Conservation (phyloP, 2,329 filamentous ascomycete genomes). For the Westerdykella ornata region DNA sequence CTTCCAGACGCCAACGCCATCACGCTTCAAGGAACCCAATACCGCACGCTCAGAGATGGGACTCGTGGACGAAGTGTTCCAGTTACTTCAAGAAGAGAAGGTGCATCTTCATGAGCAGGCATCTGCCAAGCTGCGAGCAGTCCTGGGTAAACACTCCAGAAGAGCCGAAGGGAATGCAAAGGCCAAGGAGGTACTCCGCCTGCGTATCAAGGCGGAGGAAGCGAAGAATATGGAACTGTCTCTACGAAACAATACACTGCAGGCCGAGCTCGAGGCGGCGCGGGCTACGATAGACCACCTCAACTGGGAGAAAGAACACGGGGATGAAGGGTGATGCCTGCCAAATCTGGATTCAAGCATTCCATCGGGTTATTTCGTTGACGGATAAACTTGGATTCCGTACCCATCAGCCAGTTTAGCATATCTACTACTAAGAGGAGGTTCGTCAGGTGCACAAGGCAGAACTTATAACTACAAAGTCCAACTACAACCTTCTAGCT, state of each 20-base stretch:
- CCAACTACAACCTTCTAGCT: no score
- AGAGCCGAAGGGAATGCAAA: slow-evolving; percentile 55
- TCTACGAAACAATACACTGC: slow-evolving; percentile 54
- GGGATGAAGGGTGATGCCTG: slow-evolving; percentile 1
- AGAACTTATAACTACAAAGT: no score
- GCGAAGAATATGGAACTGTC: slow-evolving; percentile 58
- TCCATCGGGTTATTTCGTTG: not conserved
- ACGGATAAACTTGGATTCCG: no score
- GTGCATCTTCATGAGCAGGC: slow-evolving; percentile 30
- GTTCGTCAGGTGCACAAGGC: no score
- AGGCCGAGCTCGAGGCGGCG: slow-evolving; percentile 51
- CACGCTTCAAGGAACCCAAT: slow-evolving; percentile 21
- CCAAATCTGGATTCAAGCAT: not conserved
- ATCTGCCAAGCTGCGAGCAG: slow-evolving; percentile 12
- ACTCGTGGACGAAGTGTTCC: slow-evolving; percentile 42
- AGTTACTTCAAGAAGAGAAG: slow-evolving; percentile 42
- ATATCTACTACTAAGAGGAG: no score
- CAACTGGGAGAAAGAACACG: slow-evolving; percentile 16
- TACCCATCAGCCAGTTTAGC: no score
- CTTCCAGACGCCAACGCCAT: slow-evolving; percentile 32
- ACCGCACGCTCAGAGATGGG: slow-evolving; percentile 8
- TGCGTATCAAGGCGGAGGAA: slow-evolving; percentile 58
- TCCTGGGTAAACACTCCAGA: slow-evolving; percentile 46
- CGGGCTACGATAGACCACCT: slow-evolving; percentile 35
- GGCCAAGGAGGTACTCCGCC: slow-evolving; percentile 60